These are phyloP conservation scores for Vigna mungo DNA, from an alignment of 306 rosid species.

Conservation along the genomic window DNA sequence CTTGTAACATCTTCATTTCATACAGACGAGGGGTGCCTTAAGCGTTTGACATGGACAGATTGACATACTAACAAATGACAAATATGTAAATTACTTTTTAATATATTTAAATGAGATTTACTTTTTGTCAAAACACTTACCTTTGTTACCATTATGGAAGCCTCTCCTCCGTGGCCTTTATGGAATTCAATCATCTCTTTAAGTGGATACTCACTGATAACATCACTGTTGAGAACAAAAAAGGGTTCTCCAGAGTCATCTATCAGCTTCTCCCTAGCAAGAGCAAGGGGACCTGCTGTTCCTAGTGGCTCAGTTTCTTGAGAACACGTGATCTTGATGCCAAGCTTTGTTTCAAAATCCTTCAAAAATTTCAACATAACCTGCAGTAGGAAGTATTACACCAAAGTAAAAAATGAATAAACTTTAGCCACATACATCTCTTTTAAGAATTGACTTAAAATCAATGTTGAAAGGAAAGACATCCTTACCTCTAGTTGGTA, in stretches of 20 bases:
- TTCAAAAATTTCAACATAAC: slow-evolving; percentile 97
- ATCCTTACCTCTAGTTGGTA: slow-evolving; percentile 94
- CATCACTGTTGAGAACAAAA: slow-evolving; percentile 98
- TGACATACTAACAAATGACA: not conserved
- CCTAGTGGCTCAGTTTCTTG: slow-evolving; percentile 99
- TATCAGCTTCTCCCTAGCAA: slow-evolving; percentile 92
- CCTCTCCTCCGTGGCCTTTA: slow-evolving; percentile 87
- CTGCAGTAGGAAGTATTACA: slow-evolving; percentile 55
- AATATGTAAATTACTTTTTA: not conserved
- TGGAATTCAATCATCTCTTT: slow-evolving; percentile 90
- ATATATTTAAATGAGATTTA: not conserved
- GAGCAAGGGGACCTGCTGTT: slow-evolving; percentile 98
- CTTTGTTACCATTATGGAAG: slow-evolving; percentile 99
- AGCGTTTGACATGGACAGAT: not conserved
- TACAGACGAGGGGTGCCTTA: not conserved
- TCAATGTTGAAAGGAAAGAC: slow-evolving; percentile 14
- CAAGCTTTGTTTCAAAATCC: slow-evolving; percentile 89
- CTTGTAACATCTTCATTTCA: not conserved
- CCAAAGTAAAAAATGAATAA: slow-evolving; percentile 25
- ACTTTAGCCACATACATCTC: slow-evolving; percentile 33
- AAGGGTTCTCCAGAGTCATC: slow-evolving; percentile 90
- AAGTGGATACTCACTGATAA: slow-evolving; percentile 95
- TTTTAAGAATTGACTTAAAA: slow-evolving; percentile 29
- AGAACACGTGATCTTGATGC: slow-evolving; percentile 95
- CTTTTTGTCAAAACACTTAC: slow-evolving; percentile 47